Conservation (phyloP, 371 early-diverging fungal species). For the Zopfochytrium polystomum region DNA sequence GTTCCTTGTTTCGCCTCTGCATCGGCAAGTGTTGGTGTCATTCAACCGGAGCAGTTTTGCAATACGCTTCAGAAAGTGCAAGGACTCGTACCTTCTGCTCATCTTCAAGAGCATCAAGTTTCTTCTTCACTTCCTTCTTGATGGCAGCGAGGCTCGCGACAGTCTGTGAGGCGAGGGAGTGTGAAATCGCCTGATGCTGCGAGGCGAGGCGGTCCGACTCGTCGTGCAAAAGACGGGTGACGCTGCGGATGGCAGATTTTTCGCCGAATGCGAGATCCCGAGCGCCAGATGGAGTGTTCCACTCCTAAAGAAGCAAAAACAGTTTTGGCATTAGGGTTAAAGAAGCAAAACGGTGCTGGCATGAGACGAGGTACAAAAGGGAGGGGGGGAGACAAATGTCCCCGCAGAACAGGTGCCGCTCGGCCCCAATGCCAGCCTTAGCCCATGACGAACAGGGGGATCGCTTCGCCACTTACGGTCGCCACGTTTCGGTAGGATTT, state of each 20-base stretch:
- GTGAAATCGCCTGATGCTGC: conserved; percentile 24
- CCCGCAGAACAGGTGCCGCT: too few relatives aligned
- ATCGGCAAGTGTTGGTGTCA: background rate
- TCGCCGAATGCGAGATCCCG: conserved; percentile 26
- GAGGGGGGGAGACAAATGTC: too few relatives aligned
- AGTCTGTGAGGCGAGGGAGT: conserved; percentile 25
- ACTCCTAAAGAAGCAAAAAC: conserved; percentile 12
- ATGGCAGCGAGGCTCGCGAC: conserved; percentile 18
- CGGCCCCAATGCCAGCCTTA: too few relatives aligned
- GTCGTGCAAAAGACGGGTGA: conserved; percentile 14
- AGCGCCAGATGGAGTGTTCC: conserved; percentile 20
- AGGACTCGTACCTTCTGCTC: conserved; percentile 20
- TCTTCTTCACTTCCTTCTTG: conserved; percentile 26
- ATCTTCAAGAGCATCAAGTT: conserved; percentile 22
- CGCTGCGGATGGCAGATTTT: conserved; percentile 7
- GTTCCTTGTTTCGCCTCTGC: conserved; percentile 24
- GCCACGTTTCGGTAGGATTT: conserved; percentile 13
- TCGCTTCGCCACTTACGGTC: conserved; percentile 5
- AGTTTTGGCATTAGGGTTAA: background rate
- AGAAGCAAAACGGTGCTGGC: background rate
- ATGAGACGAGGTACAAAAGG: too few relatives aligned
- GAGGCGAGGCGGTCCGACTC: conserved; percentile 17
- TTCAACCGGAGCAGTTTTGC: too few relatives aligned
- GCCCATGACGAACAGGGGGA: too few relatives aligned
- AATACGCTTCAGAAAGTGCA: too few relatives aligned